phyloP scores from a whole-genome alignment of 108 stramenopile genomes.

The Halocafeteria seosinensis region DNA sequence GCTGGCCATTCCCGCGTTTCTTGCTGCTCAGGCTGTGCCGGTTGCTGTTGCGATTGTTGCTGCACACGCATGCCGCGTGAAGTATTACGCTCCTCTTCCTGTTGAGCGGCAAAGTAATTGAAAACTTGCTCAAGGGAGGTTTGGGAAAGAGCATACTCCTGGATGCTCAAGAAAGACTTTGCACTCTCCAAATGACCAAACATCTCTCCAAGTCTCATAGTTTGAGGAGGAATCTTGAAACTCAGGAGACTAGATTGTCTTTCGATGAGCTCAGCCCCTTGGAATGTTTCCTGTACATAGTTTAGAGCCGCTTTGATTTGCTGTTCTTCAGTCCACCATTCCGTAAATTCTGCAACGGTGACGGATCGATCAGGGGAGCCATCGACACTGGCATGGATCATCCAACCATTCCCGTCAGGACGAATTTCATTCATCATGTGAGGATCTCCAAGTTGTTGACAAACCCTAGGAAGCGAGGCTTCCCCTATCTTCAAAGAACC shows the following conservation, averaged over 20 bases:
- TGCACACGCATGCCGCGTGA: background rate
- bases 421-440: background rate
- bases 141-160: conserved; percentile 25
- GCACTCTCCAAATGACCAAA: conserved; percentile 18
- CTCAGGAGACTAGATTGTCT: conserved; percentile 19
- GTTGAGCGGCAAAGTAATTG: conserved; percentile 17
- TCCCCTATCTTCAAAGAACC: too few species aligned
- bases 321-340: conserved; percentile 5
- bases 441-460: background rate
- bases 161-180: conserved; percentile 8
- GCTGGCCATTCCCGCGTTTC: too few species aligned
- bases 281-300: background rate
- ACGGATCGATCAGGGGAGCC: background rate
- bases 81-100: background rate
- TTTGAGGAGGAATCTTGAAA: conserved; percentile 22
- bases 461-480: background rate
- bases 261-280: background rate
- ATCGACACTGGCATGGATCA: background rate
- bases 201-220: conserved; percentile 10
- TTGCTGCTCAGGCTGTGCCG: too few species aligned
- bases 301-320: background rate
- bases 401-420: background rate
- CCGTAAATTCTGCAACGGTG: background rate
- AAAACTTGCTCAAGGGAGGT: conserved; percentile 41
- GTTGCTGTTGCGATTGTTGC: too few species aligned